Evolutionary conservation across 1,284 basidiomycete genomes (phyloP), one percentile per base, ranked within the genome.

Genomic region (Paramarasmius palmivorus): DNA sequence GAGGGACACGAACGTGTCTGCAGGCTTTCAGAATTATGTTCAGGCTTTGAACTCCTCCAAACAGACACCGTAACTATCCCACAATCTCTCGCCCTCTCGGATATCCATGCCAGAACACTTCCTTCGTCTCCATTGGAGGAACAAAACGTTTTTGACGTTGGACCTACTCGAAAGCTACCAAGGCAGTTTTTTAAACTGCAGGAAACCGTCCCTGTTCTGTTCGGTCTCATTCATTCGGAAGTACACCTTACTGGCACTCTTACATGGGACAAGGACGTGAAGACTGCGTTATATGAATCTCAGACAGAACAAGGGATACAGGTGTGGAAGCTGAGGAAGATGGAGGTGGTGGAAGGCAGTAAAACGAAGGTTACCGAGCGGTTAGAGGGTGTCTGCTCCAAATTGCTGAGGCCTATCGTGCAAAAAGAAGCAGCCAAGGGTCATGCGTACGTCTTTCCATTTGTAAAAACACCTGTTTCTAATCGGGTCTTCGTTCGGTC

Each of bases 1-100:
- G 57, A 62, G 48, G 68, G 67, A n/a, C 67, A 68, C 50, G 69
- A 72, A 53, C 63, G 62, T 22, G 65, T 70, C 7, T 66, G 65
- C 45, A 62, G 64, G 7, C 59, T 73, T 10, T 68, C 64, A n/a
- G 48, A 51, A 36, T 49, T 71, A 4, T 71, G 69, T 56, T 59
- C 66, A 9, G 58, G 56, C 3, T 61, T 69, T 50, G 61, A 68
- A 19, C 55, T 71, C n/a, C 53, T 60, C 25, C 49, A 68, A 14
- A 46, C 51, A 32, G 68, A 73, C 50, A 54, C 50, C 8, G 52
- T 72, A n/a, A 32, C 53, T 14, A 46, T 69, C 2, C 57, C 61
- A 9, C 23, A 52, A 7, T 46, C 35, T 7, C 44, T 49, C 8
- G 42, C 58, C 1, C 56, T 69, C 6, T 37, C 54, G 10, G 57